phyloP scores from a whole-genome alignment of 1,284 basidiomycete genomes.

The Trichosporon coremiiforme region DNA sequence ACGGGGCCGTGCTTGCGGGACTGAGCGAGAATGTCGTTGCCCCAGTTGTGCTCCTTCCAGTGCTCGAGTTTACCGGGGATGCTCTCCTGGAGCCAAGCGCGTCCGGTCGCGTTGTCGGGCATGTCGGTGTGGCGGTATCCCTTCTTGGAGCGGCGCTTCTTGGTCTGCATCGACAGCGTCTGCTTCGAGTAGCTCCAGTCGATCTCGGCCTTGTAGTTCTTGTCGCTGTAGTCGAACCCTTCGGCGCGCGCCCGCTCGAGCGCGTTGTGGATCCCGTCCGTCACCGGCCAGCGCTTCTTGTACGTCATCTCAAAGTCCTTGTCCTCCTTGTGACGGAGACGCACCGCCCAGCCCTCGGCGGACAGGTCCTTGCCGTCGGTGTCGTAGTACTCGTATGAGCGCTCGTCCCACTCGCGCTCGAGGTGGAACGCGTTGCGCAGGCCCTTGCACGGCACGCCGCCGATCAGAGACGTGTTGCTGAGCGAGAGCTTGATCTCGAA shows the following conservation, averaged over 20 bases:
- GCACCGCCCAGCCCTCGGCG: slow-evolving; percentile 22
- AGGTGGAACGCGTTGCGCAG: slow-evolving; percentile 20
- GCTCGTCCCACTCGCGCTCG: neutral
- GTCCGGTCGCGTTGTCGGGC: slow-evolving; percentile 15
- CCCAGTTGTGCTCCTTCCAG: slow-evolving; percentile 21
- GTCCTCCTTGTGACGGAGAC: slow-evolving; percentile 25
- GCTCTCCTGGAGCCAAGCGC: slow-evolving; percentile 10
- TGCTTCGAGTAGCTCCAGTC: slow-evolving; percentile 28
- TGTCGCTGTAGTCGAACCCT: slow-evolving; percentile 21
- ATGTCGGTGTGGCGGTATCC: slow-evolving; percentile 18
- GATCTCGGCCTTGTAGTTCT: slow-evolving; percentile 24
- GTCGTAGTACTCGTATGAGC: slow-evolving; percentile 24
- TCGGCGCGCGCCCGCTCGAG: slow-evolving; percentile 21
- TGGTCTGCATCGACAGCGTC: slow-evolving; percentile 19
- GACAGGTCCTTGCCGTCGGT: slow-evolving; percentile 13
- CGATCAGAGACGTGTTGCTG: slow-evolving; percentile 20
- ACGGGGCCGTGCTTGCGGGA: slow-evolving; percentile 23
- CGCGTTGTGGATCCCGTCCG: neutral
- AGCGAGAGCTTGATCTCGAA: slow-evolving; percentile 26
- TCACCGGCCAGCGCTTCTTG: slow-evolving; percentile 24
- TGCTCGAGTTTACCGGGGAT: slow-evolving; percentile 22
- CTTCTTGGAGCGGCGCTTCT: slow-evolving; percentile 16
- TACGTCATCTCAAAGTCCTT: slow-evolving; percentile 23
- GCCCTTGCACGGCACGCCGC: slow-evolving; percentile 17
- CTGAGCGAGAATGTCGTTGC: slow-evolving; percentile 3